Evolutionary conservation across 352 stramenopile genomes (phyloP), one percentile per base, ranked within the genome.

Genomic region (Phytophthora syringae): DNA sequence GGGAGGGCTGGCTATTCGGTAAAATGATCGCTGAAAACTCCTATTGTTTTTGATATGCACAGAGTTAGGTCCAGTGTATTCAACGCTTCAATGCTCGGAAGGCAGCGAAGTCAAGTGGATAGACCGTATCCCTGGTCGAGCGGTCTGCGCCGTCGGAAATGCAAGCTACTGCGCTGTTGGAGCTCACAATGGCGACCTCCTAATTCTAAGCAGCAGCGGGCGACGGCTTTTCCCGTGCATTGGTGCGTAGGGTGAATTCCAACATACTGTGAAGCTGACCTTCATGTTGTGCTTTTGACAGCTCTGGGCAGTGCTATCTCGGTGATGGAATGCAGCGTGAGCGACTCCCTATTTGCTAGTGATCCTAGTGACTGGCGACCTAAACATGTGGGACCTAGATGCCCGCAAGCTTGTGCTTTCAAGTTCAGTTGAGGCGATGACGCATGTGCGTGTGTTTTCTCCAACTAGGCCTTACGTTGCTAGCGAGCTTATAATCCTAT

Each of bases 201-300:
- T 91, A 55, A 52, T 94, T 21, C 37, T 93, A 11, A 92, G 71
- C 45, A 67, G 61, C 1, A 85, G 70, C 32, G 88, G 88, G 3
- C 74, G 85, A 25, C 77, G 88, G 32, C 69, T 96, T 9, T 94
- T 96, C 49, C 88, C 88, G 11, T 92, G 70, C 59, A 94, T 96
- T 32, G 63, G 86, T 94, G 52, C 51, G 71, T 77, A 27, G 40
- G 16, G 20, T 11, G 18, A 16, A 7, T 16, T 20, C 40, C 7
- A 27, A 2, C 16, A 7, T 27, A 27, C 15, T 27, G 13, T 25
- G 16, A 47, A 47, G 20, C 20, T 47, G 40, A 47, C 18, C 40
- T 47, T 18, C 13, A 16, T 47, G 27, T 68, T 36, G 40, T 40
- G 27, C 20, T 60, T n/a, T 51, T 9, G 18, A 43, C 27, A 95